Evolutionary conservation across 257 asterid genomes (phyloP).

Genomic region (Linaria vulgaris): DNA sequence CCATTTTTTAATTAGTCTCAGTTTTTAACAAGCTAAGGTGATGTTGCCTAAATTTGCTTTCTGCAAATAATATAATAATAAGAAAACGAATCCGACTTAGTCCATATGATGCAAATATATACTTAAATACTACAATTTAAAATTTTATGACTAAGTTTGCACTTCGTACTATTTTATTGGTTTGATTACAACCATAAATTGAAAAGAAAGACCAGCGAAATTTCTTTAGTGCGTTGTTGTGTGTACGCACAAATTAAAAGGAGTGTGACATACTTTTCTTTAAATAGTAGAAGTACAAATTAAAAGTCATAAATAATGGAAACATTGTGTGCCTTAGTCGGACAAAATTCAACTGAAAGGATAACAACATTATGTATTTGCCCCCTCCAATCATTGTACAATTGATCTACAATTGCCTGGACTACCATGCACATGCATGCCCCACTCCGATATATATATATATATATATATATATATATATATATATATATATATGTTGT

Average conservation of each 20-base stretch:
- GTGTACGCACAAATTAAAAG: slow-evolving; percentile 22
- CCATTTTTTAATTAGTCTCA: no score
- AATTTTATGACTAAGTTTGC: not conserved
- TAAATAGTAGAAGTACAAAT: not conserved
- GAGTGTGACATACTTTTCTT: not conserved
- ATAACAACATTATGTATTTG: not conserved
- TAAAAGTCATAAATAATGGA: not conserved
- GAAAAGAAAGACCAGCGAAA: slow-evolving; percentile 3
- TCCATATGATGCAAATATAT: no score
- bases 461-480: no score
- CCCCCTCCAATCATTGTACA: slow-evolving; percentile 19
- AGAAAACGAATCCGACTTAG: no score
- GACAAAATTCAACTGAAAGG: not conserved
- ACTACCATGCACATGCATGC: not conserved
- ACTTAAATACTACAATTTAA: no score
- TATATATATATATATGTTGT: no score
- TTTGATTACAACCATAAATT: not conserved
- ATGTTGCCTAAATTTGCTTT: not conserved
- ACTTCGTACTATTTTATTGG: no score
- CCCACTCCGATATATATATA: no score
- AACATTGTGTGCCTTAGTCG: not conserved
- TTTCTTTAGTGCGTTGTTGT: slow-evolving; percentile 28
- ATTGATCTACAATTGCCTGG: not conserved
- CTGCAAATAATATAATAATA: not conserved
- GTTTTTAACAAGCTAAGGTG: not conserved